phyloP scores from a whole-genome alignment of 31 red algal species.

The Odonthalia washingtoniensis region DNA sequence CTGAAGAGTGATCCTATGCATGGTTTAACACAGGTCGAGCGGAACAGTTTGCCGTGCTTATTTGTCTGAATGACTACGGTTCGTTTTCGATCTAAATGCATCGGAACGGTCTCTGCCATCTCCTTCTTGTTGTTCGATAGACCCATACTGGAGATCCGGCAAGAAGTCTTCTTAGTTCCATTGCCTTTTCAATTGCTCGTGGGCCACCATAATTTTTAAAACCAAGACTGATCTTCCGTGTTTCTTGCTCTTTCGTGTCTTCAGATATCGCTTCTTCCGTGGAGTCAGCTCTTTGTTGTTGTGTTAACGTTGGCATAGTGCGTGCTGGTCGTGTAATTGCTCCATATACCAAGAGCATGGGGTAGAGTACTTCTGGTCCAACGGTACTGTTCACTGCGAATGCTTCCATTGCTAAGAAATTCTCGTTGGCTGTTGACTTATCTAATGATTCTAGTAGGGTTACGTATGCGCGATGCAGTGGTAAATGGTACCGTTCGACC shows the following conservation, averaged over 20 bases:
- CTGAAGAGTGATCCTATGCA: background rate
- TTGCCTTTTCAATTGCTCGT: background rate
- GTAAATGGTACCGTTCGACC: conserved; percentile 53
- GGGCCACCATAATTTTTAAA: background rate
- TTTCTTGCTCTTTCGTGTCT: conserved; percentile 26
- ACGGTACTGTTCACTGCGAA: conserved; percentile 22
- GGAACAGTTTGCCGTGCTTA: background rate
- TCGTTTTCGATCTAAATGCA: background rate
- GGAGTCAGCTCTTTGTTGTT: conserved; percentile 14
- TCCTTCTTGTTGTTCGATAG: background rate
- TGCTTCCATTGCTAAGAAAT: conserved; percentile 40
- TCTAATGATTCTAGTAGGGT: background rate
- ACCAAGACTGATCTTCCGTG: conserved; percentile 20
- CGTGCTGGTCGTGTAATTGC: background rate
- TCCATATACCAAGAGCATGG: no score
- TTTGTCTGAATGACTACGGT: background rate
- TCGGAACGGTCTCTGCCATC: background rate
- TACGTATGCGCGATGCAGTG: conserved; percentile 24
- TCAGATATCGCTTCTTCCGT: conserved; percentile 33
- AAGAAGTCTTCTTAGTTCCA: background rate
- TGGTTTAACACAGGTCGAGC: background rate
- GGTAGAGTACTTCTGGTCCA: conserved; percentile 47
- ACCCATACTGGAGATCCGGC: background rate
- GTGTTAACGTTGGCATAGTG: background rate
- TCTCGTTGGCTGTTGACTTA: background rate